These are phyloP conservation scores for Xylaria palmicola DNA, from an alignment of 495 filamentous ascomycete species.

Conservation along the genomic window DNA sequence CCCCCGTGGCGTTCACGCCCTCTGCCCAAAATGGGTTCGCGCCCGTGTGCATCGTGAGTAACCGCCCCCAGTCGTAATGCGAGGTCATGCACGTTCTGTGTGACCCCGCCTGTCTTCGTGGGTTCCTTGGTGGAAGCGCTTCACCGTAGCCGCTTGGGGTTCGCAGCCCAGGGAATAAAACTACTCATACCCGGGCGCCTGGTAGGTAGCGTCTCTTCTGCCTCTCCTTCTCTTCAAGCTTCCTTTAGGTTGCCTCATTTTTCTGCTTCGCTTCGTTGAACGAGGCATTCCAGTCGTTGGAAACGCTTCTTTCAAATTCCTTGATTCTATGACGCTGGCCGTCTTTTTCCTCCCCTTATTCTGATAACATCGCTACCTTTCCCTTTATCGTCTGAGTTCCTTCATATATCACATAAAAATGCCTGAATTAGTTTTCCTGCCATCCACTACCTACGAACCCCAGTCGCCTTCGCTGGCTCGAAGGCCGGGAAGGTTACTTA, in stretches of 20 bases:
- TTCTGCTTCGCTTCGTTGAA: constrained; percentile 49
- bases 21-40: constrained; percentile 25
- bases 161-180: constrained; percentile 31
- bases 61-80: constrained; percentile 22
- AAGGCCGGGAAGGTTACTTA: constrained; percentile 66
- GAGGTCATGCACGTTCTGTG: constrained; percentile 24
- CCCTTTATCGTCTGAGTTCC: constrained; percentile 22
- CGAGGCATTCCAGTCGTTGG: constrained; percentile 48
- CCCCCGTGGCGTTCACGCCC: constrained; percentile 23
- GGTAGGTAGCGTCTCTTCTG: constrained; percentile 23
- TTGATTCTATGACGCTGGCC: constrained; percentile 44
- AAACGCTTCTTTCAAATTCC: constrained; percentile 21
- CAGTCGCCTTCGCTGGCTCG: constrained; percentile 66
- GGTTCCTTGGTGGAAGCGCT: constrained; percentile 32
- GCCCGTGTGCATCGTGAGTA: constrained; percentile 17
- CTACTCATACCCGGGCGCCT: constrained; percentile 27
- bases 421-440: constrained; percentile 56
- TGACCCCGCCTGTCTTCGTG: constrained; percentile 21
- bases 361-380: constrained; percentile 13
- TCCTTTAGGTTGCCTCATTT: constrained; percentile 36
- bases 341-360: constrained; percentile 30
- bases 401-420: constrained; percentile 47
- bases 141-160: constrained; percentile 29
- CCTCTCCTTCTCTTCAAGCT: constrained; percentile 35
- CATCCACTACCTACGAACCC: constrained; percentile 59